Evolutionary conservation across 2,329 filamentous ascomycete species (phyloP), one percentile per base, ranked within the genome.

Genomic region (Exophiala sideris): DNA sequence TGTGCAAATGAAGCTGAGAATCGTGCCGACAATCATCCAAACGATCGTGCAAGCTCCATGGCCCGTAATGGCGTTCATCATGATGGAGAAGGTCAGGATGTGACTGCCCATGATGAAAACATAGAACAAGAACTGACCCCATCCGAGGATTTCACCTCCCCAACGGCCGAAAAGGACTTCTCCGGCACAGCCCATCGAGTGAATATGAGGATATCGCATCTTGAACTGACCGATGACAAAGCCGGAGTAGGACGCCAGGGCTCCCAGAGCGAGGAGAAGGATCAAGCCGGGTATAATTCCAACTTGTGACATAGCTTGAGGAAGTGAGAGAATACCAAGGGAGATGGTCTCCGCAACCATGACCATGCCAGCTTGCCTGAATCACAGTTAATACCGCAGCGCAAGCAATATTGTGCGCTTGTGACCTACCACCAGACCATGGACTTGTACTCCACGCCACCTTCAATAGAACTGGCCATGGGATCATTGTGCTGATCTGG

Each of bases 21-120:
- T 64, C 56, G 84, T 65, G 0, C 83, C 84, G 1, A 83, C 71
- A 12, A 84, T 72, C 7, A 78, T 80, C 70, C 82, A 87, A 2
- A 83, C 72, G 54, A 87, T 81, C 6, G 82, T 84, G 68, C 85
- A 88, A 1, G 79, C 77, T 0, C 76, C 79, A 60, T 86, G 78
- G 2, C 79, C 69, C 2, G 83, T 84, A 50, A 89, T 74, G 48
- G 78, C 82, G 62, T 84, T 83, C 70, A 88, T 81, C 62, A 85
- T 85, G 62, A 88, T 84, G 40, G 78, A 79, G 59, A 88, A 88
- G 0, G 84, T 87, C 57, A 89, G 73, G 50, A 87, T 75, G 70
- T 90, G 87, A 11, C 85, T 87, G 39, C 81, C 83, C 70, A 86
- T 84, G 62, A 88, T 79, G 70, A 89, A 87, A 52, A 86, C 71